Base-by-base conservation (phyloP, 2,329 filamentous ascomycete genomes). In the Fusarium guadeloupense region DNA sequence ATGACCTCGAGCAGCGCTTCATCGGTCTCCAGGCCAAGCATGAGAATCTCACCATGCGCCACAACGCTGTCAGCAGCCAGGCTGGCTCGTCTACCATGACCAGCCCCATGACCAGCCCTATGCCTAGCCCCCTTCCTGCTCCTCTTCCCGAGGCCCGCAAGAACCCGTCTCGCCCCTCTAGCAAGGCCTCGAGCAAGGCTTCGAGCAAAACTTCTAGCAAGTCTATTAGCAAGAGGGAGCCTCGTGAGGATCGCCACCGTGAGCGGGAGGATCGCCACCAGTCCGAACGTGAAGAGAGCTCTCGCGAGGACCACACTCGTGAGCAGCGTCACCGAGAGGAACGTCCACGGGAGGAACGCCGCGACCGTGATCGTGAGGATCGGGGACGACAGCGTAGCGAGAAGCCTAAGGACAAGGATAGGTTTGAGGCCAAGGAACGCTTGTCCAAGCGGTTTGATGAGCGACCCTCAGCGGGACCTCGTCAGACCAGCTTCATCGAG, bases 371-470 rank as follows among this genome's bases (percentile, higher is more conserved):
- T 42, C 66, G 66, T 43, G 61, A 69, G 31, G 63, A 69, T 34
- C 64, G 66, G 33, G 63, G 57, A 37, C 59, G 67, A 21, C 53
- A 45, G 46, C 62, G 63, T 16, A 54, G 54, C 30, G 66, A 69
- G n/a, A 72, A 69, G 53, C 64, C 67, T 20, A 70, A 71, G 54
- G 64, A 66, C 30, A 72, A 69, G 54, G 67, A 69, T 42, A 69
- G 70, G 48, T 64, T 67, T 48, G 72, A 72, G 40, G 63, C 69
- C 52, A 69, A 75, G 62, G 74, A 75, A 40, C 75, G 76, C 14
- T 70, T 78, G 46, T 73, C 72, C 25, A 69, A 69, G 49, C 74
- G 76, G 23, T 77, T 78, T 57, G 76, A 76, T 26, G 72, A 76
- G 47, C 69, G 68, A 38, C 74, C 73, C 17, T 53, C 68, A 7